These are phyloP conservation scores for Globisporangium perplexum DNA, from an alignment of 352 stramenopile species.

Conservation along the genomic window DNA sequence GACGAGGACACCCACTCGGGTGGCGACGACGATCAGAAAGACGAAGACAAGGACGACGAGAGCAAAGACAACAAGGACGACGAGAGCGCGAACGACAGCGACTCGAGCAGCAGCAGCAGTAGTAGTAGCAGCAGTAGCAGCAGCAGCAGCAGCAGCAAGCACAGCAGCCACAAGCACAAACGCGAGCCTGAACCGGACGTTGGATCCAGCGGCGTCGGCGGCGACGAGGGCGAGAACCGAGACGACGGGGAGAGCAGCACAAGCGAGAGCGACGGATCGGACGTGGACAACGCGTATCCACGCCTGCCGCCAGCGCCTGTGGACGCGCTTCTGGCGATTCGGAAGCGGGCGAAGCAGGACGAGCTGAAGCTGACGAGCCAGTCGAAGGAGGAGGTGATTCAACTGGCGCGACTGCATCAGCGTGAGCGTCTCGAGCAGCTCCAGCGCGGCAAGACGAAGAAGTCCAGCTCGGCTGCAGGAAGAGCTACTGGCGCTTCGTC, in stretches of 20 bases:
- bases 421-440: slow-evolving; percentile 31
- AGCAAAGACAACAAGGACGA: slow-evolving; percentile 10
- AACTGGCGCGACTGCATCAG: slow-evolving; percentile 25
- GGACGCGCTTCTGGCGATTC: slow-evolving; percentile 46
- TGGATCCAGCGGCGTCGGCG: neutral
- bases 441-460: slow-evolving; percentile 28
- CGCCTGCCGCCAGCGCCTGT: slow-evolving; percentile 46
- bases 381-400: slow-evolving; percentile 32
- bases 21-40: slow-evolving; percentile 2
- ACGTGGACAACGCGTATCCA: slow-evolving; percentile 61
- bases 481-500: slow-evolving; percentile 4
- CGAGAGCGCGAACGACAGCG: slow-evolving; percentile 19
- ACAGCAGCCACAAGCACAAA: neutral
- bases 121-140: slow-evolving; percentile 10
- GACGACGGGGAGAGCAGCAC: slow-evolving; percentile 31
- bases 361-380: slow-evolving; percentile 43
- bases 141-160: slow-evolving; percentile 3
- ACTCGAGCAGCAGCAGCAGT: slow-evolving; percentile 25
- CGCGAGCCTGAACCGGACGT: neutral
- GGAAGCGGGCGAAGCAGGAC: slow-evolving; percentile 44
- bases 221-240: neutral
- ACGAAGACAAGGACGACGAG: slow-evolving; percentile 9
- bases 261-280: slow-evolving; percentile 50
- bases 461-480: slow-evolving; percentile 10
- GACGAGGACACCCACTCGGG: slow-evolving; percentile 9